Evolutionary conservation across 306 rosid species (phyloP).

Genomic region (Alnus rubra): DNA sequence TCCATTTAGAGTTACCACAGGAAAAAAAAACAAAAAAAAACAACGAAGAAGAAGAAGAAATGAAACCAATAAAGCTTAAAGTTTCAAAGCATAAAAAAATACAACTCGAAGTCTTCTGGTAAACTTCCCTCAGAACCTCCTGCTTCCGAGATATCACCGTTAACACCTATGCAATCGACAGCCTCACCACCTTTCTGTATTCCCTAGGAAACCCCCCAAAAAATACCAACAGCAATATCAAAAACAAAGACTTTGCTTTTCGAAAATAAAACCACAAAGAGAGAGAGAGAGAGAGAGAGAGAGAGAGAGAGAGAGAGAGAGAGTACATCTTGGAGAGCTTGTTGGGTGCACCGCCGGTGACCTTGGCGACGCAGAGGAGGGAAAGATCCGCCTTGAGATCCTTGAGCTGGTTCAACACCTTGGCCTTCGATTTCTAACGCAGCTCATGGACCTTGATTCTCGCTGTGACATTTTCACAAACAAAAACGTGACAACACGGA

Average conservation of each 20-base stretch:
- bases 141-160: constrained; percentile 71
- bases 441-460: too few relatives aligned
- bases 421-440: constrained; percentile 33
- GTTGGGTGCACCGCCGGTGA: constrained; percentile 97
- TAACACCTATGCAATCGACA: constrained; percentile 58
- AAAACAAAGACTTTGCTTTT: too few relatives aligned
- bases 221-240: not conserved
- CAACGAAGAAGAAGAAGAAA: too few relatives aligned
- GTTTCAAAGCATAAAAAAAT: too few relatives aligned
- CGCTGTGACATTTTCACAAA: too few relatives aligned
- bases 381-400: constrained; percentile 96
- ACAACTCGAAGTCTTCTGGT: constrained; percentile 31
- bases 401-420: constrained; percentile 75
- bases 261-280: too few relatives aligned
- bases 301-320: too few relatives aligned
- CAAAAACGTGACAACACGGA: too few relatives aligned
- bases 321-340: constrained; percentile 93
- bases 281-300: too few relatives aligned
- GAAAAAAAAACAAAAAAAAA: too few relatives aligned
- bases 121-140: constrained; percentile 59
- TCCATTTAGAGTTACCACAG: too few relatives aligned
- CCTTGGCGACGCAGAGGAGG: constrained; percentile 94
- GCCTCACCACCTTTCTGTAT: constrained; percentile 67
- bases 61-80: too few relatives aligned
- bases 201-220: not conserved